Conservation (phyloP, 768 basidiomycete genomes). For the Termitomyces sp. region DNA sequence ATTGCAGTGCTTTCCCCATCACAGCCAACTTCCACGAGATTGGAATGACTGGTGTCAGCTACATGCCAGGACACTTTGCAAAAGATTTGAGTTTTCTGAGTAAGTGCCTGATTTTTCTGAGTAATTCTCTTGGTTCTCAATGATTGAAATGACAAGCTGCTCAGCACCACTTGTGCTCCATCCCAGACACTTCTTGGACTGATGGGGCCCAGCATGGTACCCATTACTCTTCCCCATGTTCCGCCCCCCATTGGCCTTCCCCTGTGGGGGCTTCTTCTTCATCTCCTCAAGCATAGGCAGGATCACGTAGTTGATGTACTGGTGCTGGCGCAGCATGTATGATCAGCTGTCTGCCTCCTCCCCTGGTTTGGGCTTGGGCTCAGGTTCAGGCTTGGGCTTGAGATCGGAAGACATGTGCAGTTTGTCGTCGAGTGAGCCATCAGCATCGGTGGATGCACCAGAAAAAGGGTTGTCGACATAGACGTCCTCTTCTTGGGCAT, state of each 20-base stretch:
- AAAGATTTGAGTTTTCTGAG: too few species aligned
- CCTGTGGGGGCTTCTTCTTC: conserved; percentile 40
- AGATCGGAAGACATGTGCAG: conserved; percentile 42
- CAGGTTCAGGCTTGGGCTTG: conserved; percentile 41
- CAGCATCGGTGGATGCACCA: conserved; percentile 48
- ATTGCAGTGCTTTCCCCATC: too few species aligned
- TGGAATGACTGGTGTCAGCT: too few species aligned
- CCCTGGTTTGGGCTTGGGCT: conserved; percentile 42
- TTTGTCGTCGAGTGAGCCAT: conserved; percentile 57
- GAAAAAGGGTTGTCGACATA: conserved; percentile 48
- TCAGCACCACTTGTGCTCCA: conserved; percentile 83
- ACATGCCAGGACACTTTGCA: too few species aligned
- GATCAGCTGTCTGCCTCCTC: conserved; percentile 53
- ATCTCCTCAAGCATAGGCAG: conserved; percentile 79
- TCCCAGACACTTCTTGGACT: conserved; percentile 47
- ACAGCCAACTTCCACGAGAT: too few species aligned
- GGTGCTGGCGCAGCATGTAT: conserved; percentile 64
- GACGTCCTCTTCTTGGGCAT: conserved; percentile 43
- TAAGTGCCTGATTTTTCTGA: too few species aligned
- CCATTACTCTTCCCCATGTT: conserved; percentile 23
- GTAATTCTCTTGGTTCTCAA: too few species aligned
- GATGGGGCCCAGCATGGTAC: conserved; percentile 27
- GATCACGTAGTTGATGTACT: conserved; percentile 75
- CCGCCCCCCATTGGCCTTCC: conserved; percentile 28
- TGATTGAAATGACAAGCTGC: too few species aligned